Conservation (phyloP, 2,329 filamentous ascomycete genomes). For the Neonectria coccinea region DNA sequence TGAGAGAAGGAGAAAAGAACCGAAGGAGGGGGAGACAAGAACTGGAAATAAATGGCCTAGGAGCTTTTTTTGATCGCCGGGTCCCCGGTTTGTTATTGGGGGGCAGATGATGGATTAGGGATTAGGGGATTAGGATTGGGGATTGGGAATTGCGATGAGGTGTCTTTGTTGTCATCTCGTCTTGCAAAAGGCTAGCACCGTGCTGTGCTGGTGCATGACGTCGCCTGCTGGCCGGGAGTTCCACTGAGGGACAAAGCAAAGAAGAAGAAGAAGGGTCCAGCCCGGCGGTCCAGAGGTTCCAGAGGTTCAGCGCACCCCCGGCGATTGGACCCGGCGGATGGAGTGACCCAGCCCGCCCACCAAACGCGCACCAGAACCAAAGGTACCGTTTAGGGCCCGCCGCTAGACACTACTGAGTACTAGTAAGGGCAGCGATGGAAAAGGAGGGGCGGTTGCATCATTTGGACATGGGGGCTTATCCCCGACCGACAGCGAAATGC, state of each 20-base stretch:
- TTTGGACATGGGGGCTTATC: slow-evolving; percentile 36
- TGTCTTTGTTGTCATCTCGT: slow-evolving; percentile 20
- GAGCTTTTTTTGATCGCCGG: slow-evolving; percentile 9
- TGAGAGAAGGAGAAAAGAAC: slow-evolving; percentile 13
- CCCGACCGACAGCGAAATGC: background rate
- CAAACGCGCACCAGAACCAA: background rate
- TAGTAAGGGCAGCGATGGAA: slow-evolving; percentile 1
- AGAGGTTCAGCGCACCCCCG: background rate
- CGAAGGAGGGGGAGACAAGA: slow-evolving; percentile 22
- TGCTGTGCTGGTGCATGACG: slow-evolving; percentile 17
- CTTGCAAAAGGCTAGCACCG: slow-evolving; percentile 13
- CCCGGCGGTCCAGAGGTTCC: background rate
- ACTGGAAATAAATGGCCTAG: background rate
- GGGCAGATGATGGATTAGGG: slow-evolving; percentile 8
- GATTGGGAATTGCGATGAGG: slow-evolving; percentile 1
- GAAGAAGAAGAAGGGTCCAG: background rate
- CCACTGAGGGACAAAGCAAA: slow-evolving; percentile 9
- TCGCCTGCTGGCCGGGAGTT: background rate
- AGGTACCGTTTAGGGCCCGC: background rate
- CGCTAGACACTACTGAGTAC: too few species aligned
- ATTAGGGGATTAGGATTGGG: background rate
- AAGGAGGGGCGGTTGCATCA: slow-evolving; percentile 41
- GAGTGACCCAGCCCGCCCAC: slow-evolving; percentile 2
- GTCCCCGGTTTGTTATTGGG: slow-evolving; percentile 3
- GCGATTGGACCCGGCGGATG: background rate